phyloP scores from a whole-genome alignment of 2,329 filamentous ascomycete species.

The Neonectria magnoliae region DNA sequence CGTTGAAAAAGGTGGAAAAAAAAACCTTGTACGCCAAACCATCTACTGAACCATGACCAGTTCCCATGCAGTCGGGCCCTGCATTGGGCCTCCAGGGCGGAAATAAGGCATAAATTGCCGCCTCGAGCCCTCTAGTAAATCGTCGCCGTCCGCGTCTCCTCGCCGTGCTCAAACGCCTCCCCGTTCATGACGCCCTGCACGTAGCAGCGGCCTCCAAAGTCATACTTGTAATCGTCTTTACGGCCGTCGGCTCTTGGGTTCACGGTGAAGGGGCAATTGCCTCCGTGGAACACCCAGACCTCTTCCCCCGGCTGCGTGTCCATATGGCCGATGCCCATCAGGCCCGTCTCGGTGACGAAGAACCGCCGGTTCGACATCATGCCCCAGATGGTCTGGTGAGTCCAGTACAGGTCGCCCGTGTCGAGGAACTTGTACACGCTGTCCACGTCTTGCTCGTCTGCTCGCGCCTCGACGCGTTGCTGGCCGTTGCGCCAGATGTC shows the following conservation, averaged over 20 bases:
- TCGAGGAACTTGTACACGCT: constrained; percentile 14
- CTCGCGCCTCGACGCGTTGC: neutral
- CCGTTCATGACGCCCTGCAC: constrained; percentile 27
- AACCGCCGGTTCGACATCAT: constrained; percentile 16
- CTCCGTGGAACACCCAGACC: constrained; percentile 19
- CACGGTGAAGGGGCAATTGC: constrained; percentile 21
- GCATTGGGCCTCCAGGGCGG: neutral
- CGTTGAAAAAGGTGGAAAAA: neutral
- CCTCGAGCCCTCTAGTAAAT: constrained; percentile 1
- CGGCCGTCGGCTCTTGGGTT: neutral
- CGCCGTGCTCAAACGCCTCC: constrained; percentile 12
- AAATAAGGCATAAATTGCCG: neutral
- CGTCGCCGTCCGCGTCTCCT: constrained; percentile 1
- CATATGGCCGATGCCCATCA: constrained; percentile 21
- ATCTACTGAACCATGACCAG: neutral
- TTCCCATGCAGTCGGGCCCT: neutral
- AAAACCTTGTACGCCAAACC: neutral
- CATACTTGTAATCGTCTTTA: constrained; percentile 14
- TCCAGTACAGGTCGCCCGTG: neutral
- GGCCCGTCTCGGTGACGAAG: constrained; percentile 18
- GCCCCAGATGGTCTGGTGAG: constrained; percentile 4
- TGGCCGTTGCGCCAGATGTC: constrained; percentile 4
- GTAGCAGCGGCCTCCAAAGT: constrained; percentile 24
- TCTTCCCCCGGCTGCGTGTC: constrained; percentile 22
- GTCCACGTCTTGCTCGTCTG: constrained; percentile 1